Evolutionary conservation across 352 stramenopile species (phyloP), one percentile per base, ranked within the genome.

Genomic region (Phytophthora megakarya): DNA sequence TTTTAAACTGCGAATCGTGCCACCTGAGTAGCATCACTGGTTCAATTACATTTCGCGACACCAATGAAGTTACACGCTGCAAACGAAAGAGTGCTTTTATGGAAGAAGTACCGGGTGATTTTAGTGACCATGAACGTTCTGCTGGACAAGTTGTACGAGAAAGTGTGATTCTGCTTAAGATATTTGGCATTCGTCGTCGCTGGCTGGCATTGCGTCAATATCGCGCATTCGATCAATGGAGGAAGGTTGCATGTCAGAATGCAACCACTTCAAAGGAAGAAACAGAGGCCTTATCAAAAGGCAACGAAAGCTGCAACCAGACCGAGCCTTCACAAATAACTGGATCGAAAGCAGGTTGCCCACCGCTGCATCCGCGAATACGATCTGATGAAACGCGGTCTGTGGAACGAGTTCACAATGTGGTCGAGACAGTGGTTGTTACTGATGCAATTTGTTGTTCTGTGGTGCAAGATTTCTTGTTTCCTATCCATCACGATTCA

Each of bases 361-460:
- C 65, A 51, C 65, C 65, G 9, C 45, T 68, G 12, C 65, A 65
- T 35, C 51, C 28, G 2, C 22, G 30, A 10, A 4, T 13, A 13
- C 26, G 39, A 50, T 37, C 28, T 2, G 19, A 22, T 26, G 53
- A 62, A 46, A 32, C 19, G 23, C 25, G 7, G 4, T 18, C 39
- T 35, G 12, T 19, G 7, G 49, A 19, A 19, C 61, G 19, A 19
- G 37, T 50, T n/a, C 55, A 57, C 16, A 47, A 73, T 39, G 61
- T 65, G n/a, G 61, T 77, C 37, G 49, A 76, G 25, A 61, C 47
- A 10, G 60, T 73, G 6, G 60, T 59, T 18, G 23, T 44, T 26
- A 51, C 66, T 6, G 74, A 85, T 25, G 69, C 73, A 13, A 67
- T 85, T 23, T 85, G 72, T 45, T 71, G 71, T n/a, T 79, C 72